Percentiles rank a stretch among this genome's conserved stretches.
These are phyloP conservation scores for Tulasnella sp. DNA, from an alignment of 768 basidiomycete species.

Conservation along the genomic window DNA sequence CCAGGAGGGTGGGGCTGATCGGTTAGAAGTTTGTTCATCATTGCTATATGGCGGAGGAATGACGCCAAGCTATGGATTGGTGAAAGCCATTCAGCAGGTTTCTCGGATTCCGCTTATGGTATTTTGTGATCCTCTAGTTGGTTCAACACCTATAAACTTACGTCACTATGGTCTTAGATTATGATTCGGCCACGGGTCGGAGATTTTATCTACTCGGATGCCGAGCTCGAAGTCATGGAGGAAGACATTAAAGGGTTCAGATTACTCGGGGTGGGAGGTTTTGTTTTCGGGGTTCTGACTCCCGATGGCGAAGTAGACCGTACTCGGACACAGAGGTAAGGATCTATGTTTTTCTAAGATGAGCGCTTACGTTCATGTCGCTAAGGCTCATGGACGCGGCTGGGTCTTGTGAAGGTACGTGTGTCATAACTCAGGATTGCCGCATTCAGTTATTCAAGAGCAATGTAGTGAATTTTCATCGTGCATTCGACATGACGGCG, in stretches of 20 bases:
- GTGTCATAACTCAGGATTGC: not conserved
- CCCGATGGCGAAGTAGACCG: slow-evolving; percentile 46
- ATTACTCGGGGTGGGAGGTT: slow-evolving; percentile 46
- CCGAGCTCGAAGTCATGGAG: slow-evolving; percentile 67
- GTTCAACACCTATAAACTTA: not conserved
- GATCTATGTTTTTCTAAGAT: slow-evolving; percentile 10
- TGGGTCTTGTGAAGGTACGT: slow-evolving; percentile 56
- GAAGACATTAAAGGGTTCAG: slow-evolving; percentile 68
- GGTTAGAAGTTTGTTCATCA: slow-evolving; percentile 72
- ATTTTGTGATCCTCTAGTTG: slow-evolving; percentile 28
- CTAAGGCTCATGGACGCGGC: slow-evolving; percentile 55
- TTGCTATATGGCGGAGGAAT: slow-evolving; percentile 72
- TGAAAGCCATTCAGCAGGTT: slow-evolving; percentile 51
- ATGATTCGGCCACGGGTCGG: slow-evolving; percentile 80
- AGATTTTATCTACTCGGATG: slow-evolving; percentile 67
- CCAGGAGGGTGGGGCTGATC: slow-evolving; percentile 62
- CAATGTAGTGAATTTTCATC: slow-evolving; percentile 65
- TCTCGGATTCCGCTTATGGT: slow-evolving; percentile 66
- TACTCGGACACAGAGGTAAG: slow-evolving; percentile 52
- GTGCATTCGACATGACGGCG: slow-evolving; percentile 69
- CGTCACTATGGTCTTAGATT: slow-evolving; percentile 41
- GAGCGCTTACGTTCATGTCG: slow-evolving; percentile 1
- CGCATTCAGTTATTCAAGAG: not conserved
- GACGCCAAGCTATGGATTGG: slow-evolving; percentile 73
- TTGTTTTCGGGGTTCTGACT: slow-evolving; percentile 29